Evolutionary conservation across 495 filamentous ascomycete species (phyloP).

Genomic region (Poronia punctata): DNA sequence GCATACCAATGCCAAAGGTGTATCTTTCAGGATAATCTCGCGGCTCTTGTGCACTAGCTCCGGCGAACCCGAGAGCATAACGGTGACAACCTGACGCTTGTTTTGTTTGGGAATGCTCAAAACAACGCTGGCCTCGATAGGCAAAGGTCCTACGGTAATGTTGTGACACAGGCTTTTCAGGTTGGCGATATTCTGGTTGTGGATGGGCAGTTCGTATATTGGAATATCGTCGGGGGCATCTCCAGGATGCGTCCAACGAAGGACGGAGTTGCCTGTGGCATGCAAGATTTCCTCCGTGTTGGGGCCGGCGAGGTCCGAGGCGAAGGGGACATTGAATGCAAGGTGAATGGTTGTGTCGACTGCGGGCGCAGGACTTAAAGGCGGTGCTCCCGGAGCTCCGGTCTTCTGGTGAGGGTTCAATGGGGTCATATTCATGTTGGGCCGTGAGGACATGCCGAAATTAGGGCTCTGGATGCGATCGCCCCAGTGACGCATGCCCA

Average conservation of each 20-base stretch:
- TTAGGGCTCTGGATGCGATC: slow-evolving; percentile 80
- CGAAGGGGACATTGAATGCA: slow-evolving; percentile 93
- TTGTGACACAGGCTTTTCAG: slow-evolving; percentile 71
- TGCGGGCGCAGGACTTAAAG: slow-evolving; percentile 56
- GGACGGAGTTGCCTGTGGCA: slow-evolving; percentile 72
- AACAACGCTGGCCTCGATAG: slow-evolving; percentile 74
- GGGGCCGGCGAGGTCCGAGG: slow-evolving; percentile 82
- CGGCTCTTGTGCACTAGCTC: slow-evolving; percentile 80
- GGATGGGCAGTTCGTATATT: slow-evolving; percentile 80
- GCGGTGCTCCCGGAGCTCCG: slow-evolving; percentile 52
- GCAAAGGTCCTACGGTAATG: slow-evolving; percentile 58
- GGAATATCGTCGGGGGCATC: slow-evolving; percentile 75
- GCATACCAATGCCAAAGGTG: slow-evolving; percentile 78
- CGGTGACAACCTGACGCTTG: slow-evolving; percentile 72
- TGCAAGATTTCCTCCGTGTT: slow-evolving; percentile 87
- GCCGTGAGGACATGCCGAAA: slow-evolving; percentile 66
- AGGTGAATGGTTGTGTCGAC: slow-evolving; percentile 61
- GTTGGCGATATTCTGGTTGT: slow-evolving; percentile 72
- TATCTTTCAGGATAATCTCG: slow-evolving; percentile 77
- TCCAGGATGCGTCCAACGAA: slow-evolving; percentile 87
- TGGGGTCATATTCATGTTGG: slow-evolving; percentile 64
- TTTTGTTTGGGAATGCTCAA: slow-evolving; percentile 75
- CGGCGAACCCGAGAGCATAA: slow-evolving; percentile 77
- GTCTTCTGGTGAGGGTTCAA: slow-evolving; percentile 63
- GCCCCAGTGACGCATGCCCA: slow-evolving; percentile 77